Conservation (phyloP, 108 stramenopile genomes). For the Nannochloropsis oceanica region DNA sequence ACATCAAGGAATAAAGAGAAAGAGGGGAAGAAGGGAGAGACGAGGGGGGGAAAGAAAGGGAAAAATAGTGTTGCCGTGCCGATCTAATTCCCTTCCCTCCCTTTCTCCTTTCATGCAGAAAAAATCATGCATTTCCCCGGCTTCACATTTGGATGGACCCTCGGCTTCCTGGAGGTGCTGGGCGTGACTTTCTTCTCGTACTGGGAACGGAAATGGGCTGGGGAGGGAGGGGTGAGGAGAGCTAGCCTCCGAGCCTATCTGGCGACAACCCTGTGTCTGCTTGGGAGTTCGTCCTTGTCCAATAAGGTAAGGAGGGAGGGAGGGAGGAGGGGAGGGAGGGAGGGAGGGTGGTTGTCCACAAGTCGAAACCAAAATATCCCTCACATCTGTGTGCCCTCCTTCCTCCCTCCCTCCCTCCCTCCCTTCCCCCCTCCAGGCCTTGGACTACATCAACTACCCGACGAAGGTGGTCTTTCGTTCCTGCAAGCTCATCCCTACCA, state of each 20-base stretch:
- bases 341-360: background rate
- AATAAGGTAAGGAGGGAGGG: conserved; percentile 24
- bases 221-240: conserved; percentile 30
- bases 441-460: conserved; percentile 93
- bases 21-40: too few relatives aligned
- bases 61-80: too few relatives aligned
- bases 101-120: conserved; percentile 55
- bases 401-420: background rate
- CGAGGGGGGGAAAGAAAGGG: too few relatives aligned
- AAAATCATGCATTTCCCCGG: conserved; percentile 66
- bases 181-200: conserved; percentile 48
- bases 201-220: conserved; percentile 7
- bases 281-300: conserved; percentile 68
- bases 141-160: conserved; percentile 50
- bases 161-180: conserved; percentile 83
- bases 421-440: conserved; percentile 16
- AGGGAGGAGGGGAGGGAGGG: background rate
- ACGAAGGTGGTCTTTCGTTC: conserved; percentile 82
- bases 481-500: conserved; percentile 81
- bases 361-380: background rate
- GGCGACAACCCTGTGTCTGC: conserved; percentile 54
- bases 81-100: conserved; percentile 43
- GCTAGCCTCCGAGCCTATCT: conserved; percentile 67
- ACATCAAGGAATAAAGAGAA: too few relatives aligned
- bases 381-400: background rate